These are phyloP conservation scores for Yamadazyma laniorum DNA, from an alignment of 805 yeast genomes.

Conservation along the genomic window DNA sequence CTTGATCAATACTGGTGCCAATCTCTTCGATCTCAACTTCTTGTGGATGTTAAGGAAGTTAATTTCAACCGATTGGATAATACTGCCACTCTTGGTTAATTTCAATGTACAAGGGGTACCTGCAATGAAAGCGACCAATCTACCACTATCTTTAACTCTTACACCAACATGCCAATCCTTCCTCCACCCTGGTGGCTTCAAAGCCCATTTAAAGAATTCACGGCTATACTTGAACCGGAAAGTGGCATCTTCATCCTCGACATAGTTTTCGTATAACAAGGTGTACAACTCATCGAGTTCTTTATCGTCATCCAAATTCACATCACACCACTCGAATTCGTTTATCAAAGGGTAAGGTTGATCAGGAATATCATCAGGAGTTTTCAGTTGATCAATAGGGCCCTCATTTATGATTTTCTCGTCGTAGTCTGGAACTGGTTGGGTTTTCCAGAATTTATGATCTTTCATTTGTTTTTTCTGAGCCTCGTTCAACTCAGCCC, in stretches of 20 bases:
- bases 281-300: slow-evolving; percentile 77
- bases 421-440: slow-evolving; percentile 83
- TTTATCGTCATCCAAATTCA: slow-evolving; percentile 54
- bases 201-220: slow-evolving; percentile 86
- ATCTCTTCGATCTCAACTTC: slow-evolving; percentile 85
- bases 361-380: slow-evolving; percentile 68
- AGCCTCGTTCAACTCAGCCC: slow-evolving; percentile 52
- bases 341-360: slow-evolving; percentile 67
- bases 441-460: slow-evolving; percentile 96
- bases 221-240: slow-evolving; percentile 88
- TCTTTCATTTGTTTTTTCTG: slow-evolving; percentile 78
- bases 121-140: slow-evolving; percentile 87
- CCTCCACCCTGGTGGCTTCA: slow-evolving; percentile 90
- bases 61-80: slow-evolving; percentile 74
- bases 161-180: slow-evolving; percentile 93
- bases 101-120: slow-evolving; percentile 78
- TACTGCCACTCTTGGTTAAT: slow-evolving; percentile 49
- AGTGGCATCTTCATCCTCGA: slow-evolving; percentile 89
- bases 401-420: slow-evolving; percentile 70
- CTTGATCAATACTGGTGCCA: slow-evolving; percentile 90
- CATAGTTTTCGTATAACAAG: slow-evolving; percentile 83
- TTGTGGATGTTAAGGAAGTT: slow-evolving; percentile 94
- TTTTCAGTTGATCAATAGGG: slow-evolving; percentile 69
- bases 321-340: slow-evolving; percentile 86
- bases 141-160: slow-evolving; percentile 70